Evolutionary conservation across 495 filamentous ascomycete species (phyloP), one percentile per base, ranked within the genome.

Genomic region (Cenococcum geophilum): DNA sequence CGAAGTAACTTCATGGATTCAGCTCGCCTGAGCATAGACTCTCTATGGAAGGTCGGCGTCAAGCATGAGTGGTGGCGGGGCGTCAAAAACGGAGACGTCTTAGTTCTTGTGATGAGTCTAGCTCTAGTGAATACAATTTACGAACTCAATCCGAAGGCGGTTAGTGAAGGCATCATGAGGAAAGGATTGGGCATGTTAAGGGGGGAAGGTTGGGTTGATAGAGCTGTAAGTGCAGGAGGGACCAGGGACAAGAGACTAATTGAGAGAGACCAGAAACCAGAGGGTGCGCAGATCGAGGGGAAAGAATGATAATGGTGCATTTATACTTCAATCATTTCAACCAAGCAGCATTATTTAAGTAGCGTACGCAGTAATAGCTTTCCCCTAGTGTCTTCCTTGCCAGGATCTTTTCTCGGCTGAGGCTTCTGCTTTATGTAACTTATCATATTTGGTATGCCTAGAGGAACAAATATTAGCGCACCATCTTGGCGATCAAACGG

Each of bases 41-140:
- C 82, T 37, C 70, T 89, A 47, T 97, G 90, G 90, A 96, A 96
- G 77, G 87, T 95, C 0, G 89, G 91, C 11, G 82, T 85, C 51
- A 97, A 97, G 82, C 78, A 84, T 36, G 81, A 88, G 4, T 85
- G 86, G 78, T 95, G 92, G 88, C 83, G 78, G 57, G 88, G 89
- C 6, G 77, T 92, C 69, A 84, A 79, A 59, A 84, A 86, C 32
- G 91, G 91, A 5, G 92, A 97, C 73, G 81, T 97, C 23, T 80
- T 84, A 78, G 71, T 98, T 1, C 88, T 98, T 71, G 85, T 89
- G 8, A 66, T 82, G 22, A 85, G 88, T 27, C 78, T 95, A 77
- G 87, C 87, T 51, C 64, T 92, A 25, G 80, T 95, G 51, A 89
- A 89, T 32, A 80, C 82, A 21, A 83, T 95, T 27, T 91, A 91